phyloP scores from a whole-genome alignment of 441 rosid genomes.

The Omphalea diandra region DNA sequence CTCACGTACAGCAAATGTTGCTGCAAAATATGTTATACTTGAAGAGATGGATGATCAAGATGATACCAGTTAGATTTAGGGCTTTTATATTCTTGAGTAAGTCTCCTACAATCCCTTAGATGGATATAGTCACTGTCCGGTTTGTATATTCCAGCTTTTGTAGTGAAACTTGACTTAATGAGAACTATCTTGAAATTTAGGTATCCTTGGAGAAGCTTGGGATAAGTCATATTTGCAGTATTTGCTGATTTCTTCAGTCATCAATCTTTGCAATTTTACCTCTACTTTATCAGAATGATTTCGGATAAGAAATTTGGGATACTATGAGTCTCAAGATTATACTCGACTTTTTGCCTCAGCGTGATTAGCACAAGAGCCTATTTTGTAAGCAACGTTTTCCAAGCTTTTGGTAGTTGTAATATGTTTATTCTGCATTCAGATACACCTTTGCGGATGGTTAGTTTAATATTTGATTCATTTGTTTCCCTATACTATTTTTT shows the following conservation, averaged over 20 bases:
- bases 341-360: not conserved
- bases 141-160: not conserved
- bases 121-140: not conserved
- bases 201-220: not conserved
- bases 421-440: not conserved
- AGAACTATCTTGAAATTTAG: constrained; percentile 9
- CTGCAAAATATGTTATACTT: constrained; percentile 73
- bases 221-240: not conserved
- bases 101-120: constrained; percentile 8
- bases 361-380: not conserved
- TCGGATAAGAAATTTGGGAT: constrained; percentile 1
- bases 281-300: not conserved
- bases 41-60: constrained; percentile 77
- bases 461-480: not conserved
- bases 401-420: not conserved
- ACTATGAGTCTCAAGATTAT: not conserved
- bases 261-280: not conserved
- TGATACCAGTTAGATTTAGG: constrained; percentile 32
- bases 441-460: too few species aligned
- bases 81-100: constrained; percentile 21
- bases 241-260: constrained; percentile 1
- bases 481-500: too few species aligned
- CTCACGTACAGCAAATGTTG: constrained; percentile 29
- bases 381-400: not conserved
- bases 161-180: not conserved